Conservation (phyloP, 192 early-diverging fungal species). For the Paraglomus occultum region DNA sequence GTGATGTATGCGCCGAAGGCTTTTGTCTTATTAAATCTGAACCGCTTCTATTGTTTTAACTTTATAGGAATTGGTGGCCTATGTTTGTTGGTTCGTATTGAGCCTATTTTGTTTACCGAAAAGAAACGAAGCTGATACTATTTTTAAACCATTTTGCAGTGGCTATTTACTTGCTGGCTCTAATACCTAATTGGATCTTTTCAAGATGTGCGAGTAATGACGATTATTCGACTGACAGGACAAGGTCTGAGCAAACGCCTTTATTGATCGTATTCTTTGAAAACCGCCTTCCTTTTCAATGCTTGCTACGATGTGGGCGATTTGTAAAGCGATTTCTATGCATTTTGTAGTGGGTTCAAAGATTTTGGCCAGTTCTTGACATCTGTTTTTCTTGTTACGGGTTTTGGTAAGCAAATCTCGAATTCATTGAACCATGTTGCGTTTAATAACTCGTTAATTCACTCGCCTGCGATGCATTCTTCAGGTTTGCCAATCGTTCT, state of each 20-base stretch:
- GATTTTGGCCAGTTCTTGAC: conserved; percentile 87
- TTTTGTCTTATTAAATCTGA: conserved; percentile 6
- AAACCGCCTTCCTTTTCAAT: not conserved
- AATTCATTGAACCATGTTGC: not conserved
- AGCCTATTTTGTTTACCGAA: not conserved
- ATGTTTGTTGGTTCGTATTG: conserved; percentile 68
- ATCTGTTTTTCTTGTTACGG: conserved; percentile 87
- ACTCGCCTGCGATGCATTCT: conserved; percentile 1
- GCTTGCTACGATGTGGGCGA: too few species aligned
- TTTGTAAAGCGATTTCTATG: conserved; percentile 5
- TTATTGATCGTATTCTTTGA: not conserved
- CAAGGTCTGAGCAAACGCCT: conserved; percentile 39
- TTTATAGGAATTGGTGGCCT: conserved; percentile 91
- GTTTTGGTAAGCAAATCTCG: conserved; percentile 63
- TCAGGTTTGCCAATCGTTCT: conserved; percentile 76
- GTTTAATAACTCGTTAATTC: not conserved
- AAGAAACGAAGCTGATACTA: not conserved
- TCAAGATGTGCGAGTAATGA: conserved; percentile 65
- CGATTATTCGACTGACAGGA: conserved; percentile 67
- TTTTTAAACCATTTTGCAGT: conserved; percentile 40
- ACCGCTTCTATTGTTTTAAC: conserved; percentile 7
- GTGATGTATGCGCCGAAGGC: not conserved
- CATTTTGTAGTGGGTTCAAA: conserved; percentile 39
- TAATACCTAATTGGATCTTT: conserved; percentile 86
- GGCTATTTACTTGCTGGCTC: conserved; percentile 88